Percentiles rank a stretch among this genome's conserved stretches.
Evolutionary conservation across 164 flowering plant species (phyloP).

Genomic region (Tetrastigma voinierianum): DNA sequence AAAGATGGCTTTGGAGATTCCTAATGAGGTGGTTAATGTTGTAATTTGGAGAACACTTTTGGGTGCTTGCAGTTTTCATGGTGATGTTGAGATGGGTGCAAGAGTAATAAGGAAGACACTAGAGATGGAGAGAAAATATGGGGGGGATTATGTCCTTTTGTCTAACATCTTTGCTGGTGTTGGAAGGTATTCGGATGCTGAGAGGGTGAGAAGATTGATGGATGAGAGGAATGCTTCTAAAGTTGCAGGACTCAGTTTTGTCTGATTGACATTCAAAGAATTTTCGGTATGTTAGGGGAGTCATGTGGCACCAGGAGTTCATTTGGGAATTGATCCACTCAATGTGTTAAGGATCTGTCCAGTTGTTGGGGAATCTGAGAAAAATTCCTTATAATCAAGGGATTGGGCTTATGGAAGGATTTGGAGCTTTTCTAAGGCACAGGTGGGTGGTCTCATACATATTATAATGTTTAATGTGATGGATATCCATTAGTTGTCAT

Average conservation of each 20-base stretch:
- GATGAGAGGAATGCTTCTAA: conserved; percentile 37
- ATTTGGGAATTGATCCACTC: too few species aligned
- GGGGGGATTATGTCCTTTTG: conserved; percentile 63
- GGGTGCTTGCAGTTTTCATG: conserved; percentile 64
- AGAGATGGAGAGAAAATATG: conserved; percentile 53
- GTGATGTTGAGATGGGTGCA: conserved; percentile 52
- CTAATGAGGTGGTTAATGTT: conserved; percentile 31
- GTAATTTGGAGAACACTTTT: conserved; percentile 68
- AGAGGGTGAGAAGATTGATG: conserved; percentile 48
- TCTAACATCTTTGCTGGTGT: conserved; percentile 50
- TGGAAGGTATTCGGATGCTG: conserved; percentile 52
- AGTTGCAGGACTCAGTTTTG: conserved; percentile 37
- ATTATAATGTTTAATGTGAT: too few species aligned
- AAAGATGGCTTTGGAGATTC: conserved; percentile 40
- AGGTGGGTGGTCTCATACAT: too few species aligned
- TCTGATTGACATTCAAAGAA: conserved; percentile 2
- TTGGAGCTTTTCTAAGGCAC: too few species aligned
- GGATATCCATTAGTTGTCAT: too few species aligned
- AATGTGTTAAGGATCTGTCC: too few species aligned
- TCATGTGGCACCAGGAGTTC: too few species aligned
- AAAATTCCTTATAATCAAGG: too few species aligned
- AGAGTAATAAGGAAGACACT: conserved; percentile 48
- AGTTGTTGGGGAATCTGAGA: too few species aligned
- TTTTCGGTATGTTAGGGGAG: too few species aligned
- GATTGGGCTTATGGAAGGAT: too few species aligned